Base-by-base conservation (phyloP, 495 filamentous ascomycete species). In the Aspergillus saccharolyticus region DNA sequence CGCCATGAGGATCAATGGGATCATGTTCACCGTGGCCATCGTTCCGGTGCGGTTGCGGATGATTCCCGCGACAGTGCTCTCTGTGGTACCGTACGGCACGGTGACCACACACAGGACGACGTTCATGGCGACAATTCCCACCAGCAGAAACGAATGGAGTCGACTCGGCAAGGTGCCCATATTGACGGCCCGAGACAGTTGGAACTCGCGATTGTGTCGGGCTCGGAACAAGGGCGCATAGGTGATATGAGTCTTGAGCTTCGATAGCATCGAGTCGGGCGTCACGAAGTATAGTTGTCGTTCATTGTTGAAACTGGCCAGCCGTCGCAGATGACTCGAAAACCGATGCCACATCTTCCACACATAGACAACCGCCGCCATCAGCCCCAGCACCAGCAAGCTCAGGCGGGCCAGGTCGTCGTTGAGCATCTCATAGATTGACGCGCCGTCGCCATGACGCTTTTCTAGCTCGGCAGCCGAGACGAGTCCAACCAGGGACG, bases 141-240 rank as follows among this genome's bases (percentile, higher is more conserved):
- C 62, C 3, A 98, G 75, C 47, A 96, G 75, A 39, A 94, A 63
- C 6, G 79, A 78, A 66, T 98, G 91, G 50, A 96, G 83, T 10
- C 94, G 84, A 44, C 86, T 89, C 4, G 94, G 94, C 3, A 97
- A 74, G 0, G 86, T 91, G 28, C 94, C 94, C 64, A 96, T 80
- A 68, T 90, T 91, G 62, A 94, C 66, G 43, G 86, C 88, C 15
- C 82, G 75, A 5, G 88, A 93, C 5, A 97, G 71, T 60, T 83
- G 83, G 60, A 96, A 83, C 68, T 96, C 92, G 53, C 86, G 83
- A 73, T 94, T 95, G 74, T 97, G 93, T 24, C 93, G 85, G 59
- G 81, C 87, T 12, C 80, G 81, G 70, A 89, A 85, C 19, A 97
- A 72, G 1, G 94, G 91, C 10, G 94, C 93, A 68, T 92, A 90